Evolutionary conservation across 2,329 filamentous ascomycete species (phyloP), one percentile per base, ranked within the genome.

Genomic region (Phialophora expanda): DNA sequence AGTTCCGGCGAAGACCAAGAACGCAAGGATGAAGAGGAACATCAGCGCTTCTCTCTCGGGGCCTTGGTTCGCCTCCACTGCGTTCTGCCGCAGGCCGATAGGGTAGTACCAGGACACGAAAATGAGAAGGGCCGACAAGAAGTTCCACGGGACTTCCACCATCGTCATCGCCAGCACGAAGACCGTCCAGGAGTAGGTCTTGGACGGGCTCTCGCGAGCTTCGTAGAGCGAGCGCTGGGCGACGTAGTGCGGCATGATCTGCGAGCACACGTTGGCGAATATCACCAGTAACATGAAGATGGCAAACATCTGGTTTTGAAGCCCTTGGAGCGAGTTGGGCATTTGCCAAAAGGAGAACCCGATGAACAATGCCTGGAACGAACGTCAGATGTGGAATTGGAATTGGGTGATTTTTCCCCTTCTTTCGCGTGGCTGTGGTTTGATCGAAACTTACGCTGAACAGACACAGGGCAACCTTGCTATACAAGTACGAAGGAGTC

Each of bases 221-320:
- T 51, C 46, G 24, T 20, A 51, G 11, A 51, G 24, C 20, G 46
- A 14, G 12, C 24, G 46, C 3, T 51, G 46, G n/a, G 46, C 46
- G 20, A 51, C 24, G 46, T 26, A 51, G 8, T 22, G 46, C 11
- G n/a, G 46, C 46, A 51, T 26, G 20, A 51, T 51, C 46, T 51
- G 46, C 24, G 46, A 51, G 46, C 46, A 20, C 3, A 51, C 46
- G 11, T 26, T 38, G 34, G 34, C 14, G 34, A 38, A 38, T 17
- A 38, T 38, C 12, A 38, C 34, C 12, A 38, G 34, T 8, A 38
- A 17, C 34, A 38, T 38, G 34, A 38, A 38, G 34, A 38, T 26
- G n/a, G 46, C 46, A 24, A 26, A 51, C 24, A 51, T 51, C 46
- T 51, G 46, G 46, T 51, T 51, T 4, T 26, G 46, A 7, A 51